These are phyloP conservation scores for Calonectria pauciramosa DNA, from an alignment of 2,329 filamentous ascomycete genomes.

Conservation along the genomic window DNA sequence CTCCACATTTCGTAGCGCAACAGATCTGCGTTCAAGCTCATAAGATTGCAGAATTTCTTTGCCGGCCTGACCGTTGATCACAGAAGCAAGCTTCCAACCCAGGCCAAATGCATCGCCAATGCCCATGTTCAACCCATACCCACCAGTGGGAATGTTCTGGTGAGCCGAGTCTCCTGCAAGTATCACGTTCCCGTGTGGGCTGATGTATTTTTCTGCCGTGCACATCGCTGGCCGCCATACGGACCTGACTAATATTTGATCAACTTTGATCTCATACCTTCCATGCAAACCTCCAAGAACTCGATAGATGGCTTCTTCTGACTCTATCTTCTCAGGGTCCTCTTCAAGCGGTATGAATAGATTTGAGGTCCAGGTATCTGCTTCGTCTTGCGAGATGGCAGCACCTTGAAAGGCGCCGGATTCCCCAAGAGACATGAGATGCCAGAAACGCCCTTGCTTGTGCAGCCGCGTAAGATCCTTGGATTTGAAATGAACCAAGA, in stretches of 20 bases:
- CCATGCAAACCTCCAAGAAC: conserved; percentile 14
- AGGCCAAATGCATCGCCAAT: conserved; percentile 52
- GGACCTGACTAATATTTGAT: conserved; percentile 39
- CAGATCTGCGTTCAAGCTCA: conserved; percentile 39
- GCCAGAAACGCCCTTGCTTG: conserved; percentile 15
- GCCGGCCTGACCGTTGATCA: conserved; percentile 32
- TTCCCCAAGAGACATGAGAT: not conserved
- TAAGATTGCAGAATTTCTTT: conserved; percentile 41
- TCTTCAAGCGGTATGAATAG: not conserved
- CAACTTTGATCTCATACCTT: conserved; percentile 29
- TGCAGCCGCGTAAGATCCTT: not conserved
- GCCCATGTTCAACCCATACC: conserved; percentile 55
- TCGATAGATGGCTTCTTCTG: conserved; percentile 13
- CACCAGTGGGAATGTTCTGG: conserved; percentile 51
- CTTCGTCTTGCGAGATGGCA: conserved; percentile 5
- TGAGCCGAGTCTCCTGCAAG: conserved; percentile 54
- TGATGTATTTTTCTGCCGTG: conserved; percentile 32
- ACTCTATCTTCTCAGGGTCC: not conserved
- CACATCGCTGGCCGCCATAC: conserved; percentile 37
- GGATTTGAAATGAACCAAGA: conserved; percentile 11
- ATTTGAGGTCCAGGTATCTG: not conserved
- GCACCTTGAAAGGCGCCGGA: not conserved
- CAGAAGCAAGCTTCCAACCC: conserved; percentile 51
- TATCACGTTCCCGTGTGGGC: conserved; percentile 50
- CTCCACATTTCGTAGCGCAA: conserved; percentile 33